Evolutionary conservation across 2,329 filamentous ascomycete species (phyloP), one percentile per base, ranked within the genome.

Genomic region (Hypomyces perniciosus): DNA sequence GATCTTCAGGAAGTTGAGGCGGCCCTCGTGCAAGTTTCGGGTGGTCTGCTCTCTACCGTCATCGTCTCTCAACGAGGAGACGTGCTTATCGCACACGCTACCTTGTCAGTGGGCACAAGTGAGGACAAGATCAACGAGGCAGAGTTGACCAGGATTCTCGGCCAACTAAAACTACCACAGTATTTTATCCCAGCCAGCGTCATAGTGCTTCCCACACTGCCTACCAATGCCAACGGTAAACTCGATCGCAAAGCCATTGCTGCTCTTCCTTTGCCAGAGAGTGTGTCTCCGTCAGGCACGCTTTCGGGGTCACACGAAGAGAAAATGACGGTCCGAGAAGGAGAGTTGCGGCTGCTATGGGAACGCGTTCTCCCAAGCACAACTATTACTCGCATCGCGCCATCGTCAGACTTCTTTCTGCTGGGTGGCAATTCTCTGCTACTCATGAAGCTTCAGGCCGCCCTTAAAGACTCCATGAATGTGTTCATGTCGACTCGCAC

Each of bases 1-100:
- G 75, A 80, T 10, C 59, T 80, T 1, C 57, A 62, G 3, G 78
- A 80, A 6, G 50, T 68, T 5, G 61, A 59, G 27, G 46, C 44
- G 2, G 55, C 53, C 2, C 56, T 68, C 2, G 13, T 67, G 26
- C 41, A 54, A 6, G 47, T 56, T 5, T 45, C 56, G 5, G 12
- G 55, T 4, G 62, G 58, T 0, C 29, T 20, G 3, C 20, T 20
- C 20, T 20, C 20, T 20, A 20, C 20, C 20, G 3, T 3, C 20
- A 20, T 20, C 20, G 20, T 20, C 3, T 5, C 26, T 35, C 5
- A 34, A 31, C 30, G 28, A 33, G 10, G 29, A 34, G 20, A 20
- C 20, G 20, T 20, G 20, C 20, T 20, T 3, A 20, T 20, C 20
- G 20, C 20, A 20, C 20, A 20, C 20, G 20, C 20, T 20, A 20